Evolutionary conservation across 441 rosid genomes (phyloP), one percentile per base, ranked within the genome.

Genomic region (Theobroma grandiflorum): DNA sequence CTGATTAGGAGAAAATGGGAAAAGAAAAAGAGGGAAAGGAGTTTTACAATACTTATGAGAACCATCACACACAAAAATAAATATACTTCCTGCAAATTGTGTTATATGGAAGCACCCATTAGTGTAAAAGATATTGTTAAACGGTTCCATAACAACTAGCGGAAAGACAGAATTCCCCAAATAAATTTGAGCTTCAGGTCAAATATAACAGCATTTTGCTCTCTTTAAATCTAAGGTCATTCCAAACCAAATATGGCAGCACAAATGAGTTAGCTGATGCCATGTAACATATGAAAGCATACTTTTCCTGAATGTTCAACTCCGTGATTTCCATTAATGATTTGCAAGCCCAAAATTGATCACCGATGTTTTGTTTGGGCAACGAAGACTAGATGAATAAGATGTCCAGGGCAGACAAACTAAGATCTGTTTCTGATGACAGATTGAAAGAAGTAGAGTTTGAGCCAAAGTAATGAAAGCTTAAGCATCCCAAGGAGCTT

Each of bases 401-500:
- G 50, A 67, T 42, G 4, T 11, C 31, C 52, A 33, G 40, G 45
- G 15, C 35, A 72, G 33, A 52, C 3, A 71, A 71, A 31, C 59
- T 49, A 31, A 35, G 62, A 71, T 35, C 33, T 37, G 15, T 31
- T 52, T 68, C 20, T 43, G 53, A 43, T 43, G 53, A 68, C 43
- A 43, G 52, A 67, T n/a, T 5, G 52, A 20, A 42, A 8, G 12
- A 12, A 45, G 8, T 8, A 47, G 42, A 70, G 31, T 72, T 35
- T 72, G 75, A 72, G 33, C 49, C 64, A 37, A 53, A 55, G 55
- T 37, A 49, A 47, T 16, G 47, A 5, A 53, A 8, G 9, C 6
- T 53, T 72, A 37, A 37, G 63, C 76, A 72, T 53, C 16, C 61
- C 31, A 72, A 72, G 75, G 62, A 52, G 72, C 33, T 67, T 52